phyloP scores from a whole-genome alignment of 441 rosid species.

The Adansonia rubrostipa region DNA sequence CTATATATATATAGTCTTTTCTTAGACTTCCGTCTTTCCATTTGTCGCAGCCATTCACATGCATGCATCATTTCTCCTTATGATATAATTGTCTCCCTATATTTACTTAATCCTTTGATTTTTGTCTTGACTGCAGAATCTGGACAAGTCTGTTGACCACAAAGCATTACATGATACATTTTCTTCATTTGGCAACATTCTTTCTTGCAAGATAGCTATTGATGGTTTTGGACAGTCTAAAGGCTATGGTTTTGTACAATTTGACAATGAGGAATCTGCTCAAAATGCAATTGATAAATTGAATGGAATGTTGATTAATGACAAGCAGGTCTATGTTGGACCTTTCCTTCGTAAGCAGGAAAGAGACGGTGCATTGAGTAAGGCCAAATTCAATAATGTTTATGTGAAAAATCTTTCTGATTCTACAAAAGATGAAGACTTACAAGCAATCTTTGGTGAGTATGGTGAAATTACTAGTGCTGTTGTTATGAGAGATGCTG shows the following conservation, averaged over 20 bases:
- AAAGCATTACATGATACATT: conserved; percentile 68
- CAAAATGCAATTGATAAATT: conserved; percentile 63
- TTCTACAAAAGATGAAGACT: conserved; percentile 58
- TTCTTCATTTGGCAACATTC: conserved; percentile 65
- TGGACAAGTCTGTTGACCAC: conserved; percentile 69
- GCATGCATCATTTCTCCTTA: background rate
- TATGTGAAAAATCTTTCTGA: conserved; percentile 69
- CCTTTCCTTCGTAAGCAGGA: conserved; percentile 70
- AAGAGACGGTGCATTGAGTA: conserved; percentile 48
- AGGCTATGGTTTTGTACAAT: conserved; percentile 77
- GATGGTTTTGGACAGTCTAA: conserved; percentile 64
- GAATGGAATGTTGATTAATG: conserved; percentile 78
- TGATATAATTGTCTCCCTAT: background rate
- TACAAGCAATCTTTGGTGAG: conserved; percentile 59
- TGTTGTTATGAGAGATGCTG: conserved; percentile 70
- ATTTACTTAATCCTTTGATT: background rate
- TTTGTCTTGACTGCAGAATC: conserved; percentile 44
- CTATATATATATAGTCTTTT: background rate
- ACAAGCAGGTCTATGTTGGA: conserved; percentile 75
- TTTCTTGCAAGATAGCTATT: conserved; percentile 71
- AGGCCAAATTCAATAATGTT: conserved; percentile 60
- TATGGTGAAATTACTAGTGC: conserved; percentile 63
- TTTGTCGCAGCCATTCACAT: background rate
- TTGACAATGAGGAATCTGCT: conserved; percentile 64
- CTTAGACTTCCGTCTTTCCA: background rate